Base-by-base conservation (phyloP, 2,329 filamentous ascomycete genomes). In the Chaetomium sp. region DNA sequence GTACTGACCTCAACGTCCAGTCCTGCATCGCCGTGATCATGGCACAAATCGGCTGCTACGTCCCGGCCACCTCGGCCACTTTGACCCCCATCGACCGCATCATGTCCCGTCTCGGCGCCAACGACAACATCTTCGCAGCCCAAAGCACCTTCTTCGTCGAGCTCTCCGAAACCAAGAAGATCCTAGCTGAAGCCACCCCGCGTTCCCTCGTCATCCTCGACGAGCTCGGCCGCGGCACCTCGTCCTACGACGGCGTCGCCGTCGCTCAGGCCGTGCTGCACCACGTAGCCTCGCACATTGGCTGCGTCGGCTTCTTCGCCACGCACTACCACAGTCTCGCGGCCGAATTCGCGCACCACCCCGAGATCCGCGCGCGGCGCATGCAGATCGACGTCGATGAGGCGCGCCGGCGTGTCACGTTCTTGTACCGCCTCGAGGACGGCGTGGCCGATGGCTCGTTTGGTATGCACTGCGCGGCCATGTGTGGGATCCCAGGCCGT, bases 71-170 rank as follows among this genome's bases (percentile, higher is more conserved):
- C 14, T 89, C 85, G 3, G 94, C 94, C 1, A 84, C 80, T 2
- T 79, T 99, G 45, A 97, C 92, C 0, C 92, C 94, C 0, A 85
- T 95, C 3, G 94, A 99, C 69, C 89, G 94, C 53, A 97, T 99
- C 76, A 99, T 99, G 94, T 97, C 92, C 8, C 89, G 94, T 46
- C 83, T 99, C 0, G 94, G 94, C 8, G 94, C 94, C 48, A 96
- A 97, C 67, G 94, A 99, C 81, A 97, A 97, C 71, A 99, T 99
- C 65, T 97, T 99, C 68, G 94, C 92, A 1, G 89, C 92, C 0
- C 94, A 99, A 71, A 95, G 89, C 11, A 99, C 94, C 2, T 99
- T 99, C 77, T 97, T 99, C 67, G 92, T 99, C 34, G 94, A 99
- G 72, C 77, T 99, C 1, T 91, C 91, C 0, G 94, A 99, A 70